Evolutionary conservation across 2,329 filamentous ascomycete species (phyloP).

Genomic region (Cytospora piceicola): DNA sequence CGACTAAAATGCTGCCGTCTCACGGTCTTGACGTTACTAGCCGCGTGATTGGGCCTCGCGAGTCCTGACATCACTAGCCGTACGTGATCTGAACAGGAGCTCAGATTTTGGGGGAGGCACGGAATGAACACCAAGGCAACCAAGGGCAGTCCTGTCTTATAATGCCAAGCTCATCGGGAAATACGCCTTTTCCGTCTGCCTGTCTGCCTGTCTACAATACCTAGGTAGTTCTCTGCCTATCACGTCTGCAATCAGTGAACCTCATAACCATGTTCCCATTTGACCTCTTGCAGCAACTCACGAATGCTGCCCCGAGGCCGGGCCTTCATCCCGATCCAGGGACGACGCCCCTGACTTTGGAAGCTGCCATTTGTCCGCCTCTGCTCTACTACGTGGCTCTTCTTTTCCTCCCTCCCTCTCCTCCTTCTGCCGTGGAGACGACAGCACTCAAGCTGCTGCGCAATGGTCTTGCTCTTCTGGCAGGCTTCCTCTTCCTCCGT

Average conservation of each 20-base stretch:
- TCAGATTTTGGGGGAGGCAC: neutral
- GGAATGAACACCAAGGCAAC: neutral
- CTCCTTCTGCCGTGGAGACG: constrained; percentile 41
- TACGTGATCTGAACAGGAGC: neutral
- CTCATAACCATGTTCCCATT: constrained; percentile 9
- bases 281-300: constrained; percentile 35
- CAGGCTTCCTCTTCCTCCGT: constrained; percentile 46
- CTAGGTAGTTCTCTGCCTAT: neutral
- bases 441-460: constrained; percentile 39
- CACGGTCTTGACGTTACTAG: neutral
- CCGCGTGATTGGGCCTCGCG: neutral
- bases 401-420: constrained; percentile 45
- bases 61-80: neutral
- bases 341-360: constrained; percentile 44
- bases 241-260: neutral
- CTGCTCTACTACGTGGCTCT: constrained; percentile 48
- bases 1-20: neutral
- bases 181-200: neutral
- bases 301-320: constrained; percentile 38
- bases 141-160: neutral
- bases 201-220: too few relatives aligned
- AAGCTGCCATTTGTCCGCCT: constrained; percentile 45
- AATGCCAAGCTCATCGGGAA: neutral
- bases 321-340: constrained; percentile 47
- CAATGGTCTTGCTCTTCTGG: constrained; percentile 42